Conservation (phyloP, 2,329 filamentous ascomycete genomes). For the Cercospora sojina region DNA sequence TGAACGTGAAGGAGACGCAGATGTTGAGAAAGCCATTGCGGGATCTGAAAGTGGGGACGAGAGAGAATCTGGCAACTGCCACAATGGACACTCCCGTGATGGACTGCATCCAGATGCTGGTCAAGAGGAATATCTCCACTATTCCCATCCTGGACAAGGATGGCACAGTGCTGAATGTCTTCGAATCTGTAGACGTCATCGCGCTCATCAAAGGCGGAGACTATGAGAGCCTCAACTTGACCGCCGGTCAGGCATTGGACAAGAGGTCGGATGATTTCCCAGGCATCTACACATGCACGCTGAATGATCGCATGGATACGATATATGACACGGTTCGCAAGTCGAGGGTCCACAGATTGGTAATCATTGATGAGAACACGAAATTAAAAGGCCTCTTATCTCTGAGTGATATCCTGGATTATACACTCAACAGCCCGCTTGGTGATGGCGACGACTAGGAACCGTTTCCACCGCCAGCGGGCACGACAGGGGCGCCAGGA, state of each 20-base stretch:
- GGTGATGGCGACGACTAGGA: conserved; percentile 30
- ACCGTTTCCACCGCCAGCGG: not conserved
- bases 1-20: conserved; percentile 88
- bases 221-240: conserved; percentile 85
- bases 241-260: conserved; percentile 83
- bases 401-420: conserved; percentile 92
- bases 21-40: conserved; percentile 82
- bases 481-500: not conserved
- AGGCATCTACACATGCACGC: conserved; percentile 92
- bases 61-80: conserved; percentile 75
- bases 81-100: conserved; percentile 89
- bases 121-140: conserved; percentile 89
- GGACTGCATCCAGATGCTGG: conserved; percentile 90
- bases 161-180: conserved; percentile 84
- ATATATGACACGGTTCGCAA: conserved; percentile 97
- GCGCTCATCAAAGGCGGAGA: conserved; percentile 89
- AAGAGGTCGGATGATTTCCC: conserved; percentile 88
- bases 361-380: conserved; percentile 88
- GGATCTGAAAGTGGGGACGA: conserved; percentile 83
- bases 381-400: conserved; percentile 86
- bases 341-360: conserved; percentile 86
- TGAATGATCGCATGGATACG: conserved; percentile 87
- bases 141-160: conserved; percentile 86
- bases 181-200: conserved; percentile 96
- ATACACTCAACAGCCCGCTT: conserved; percentile 62